Evolutionary conservation across 306 rosid genomes (phyloP), one percentile per base, ranked within the genome.

Genomic region (Rosa persica): DNA sequence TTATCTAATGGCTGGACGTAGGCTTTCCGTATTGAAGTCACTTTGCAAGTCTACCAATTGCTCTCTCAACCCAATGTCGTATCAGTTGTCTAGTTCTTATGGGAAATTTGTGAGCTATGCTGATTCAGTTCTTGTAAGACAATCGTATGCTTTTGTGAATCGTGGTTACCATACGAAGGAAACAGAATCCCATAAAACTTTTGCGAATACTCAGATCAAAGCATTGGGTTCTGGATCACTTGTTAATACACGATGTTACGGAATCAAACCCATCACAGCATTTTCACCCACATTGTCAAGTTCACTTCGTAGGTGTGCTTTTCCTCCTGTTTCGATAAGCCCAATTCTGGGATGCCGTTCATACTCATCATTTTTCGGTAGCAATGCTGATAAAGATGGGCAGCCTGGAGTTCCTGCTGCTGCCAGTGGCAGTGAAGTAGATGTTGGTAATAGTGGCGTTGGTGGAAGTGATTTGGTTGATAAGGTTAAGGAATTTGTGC

Each of bases 401-500:
- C 85, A 79, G 13, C 44, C 66, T 20, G 87, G 83, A 81, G 86
- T 89, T 71, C 54, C 84, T 6, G 81, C 89, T 36, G 86, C 85
- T 65, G 82, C 94, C 78, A 85, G 88, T 86, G 85, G 66, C 15
- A 60, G 85, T 75, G 89, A 74, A 72, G 68, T 77, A 75, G 89
- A 80, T 80, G 65, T 75, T 17, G 36, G 83, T 68, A 78, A 71
- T 60, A 78, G 78, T 74, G 82, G 87, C 2, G 73, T 76, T 74
- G 68, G 62, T 73, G 88, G 51, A 49, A 81, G 86, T 84, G 91
- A 89, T 61, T 89, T 66, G 93, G 73, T 80, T 55, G 93, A 84
- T 75, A 91, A 76, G 83, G 79, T 85, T 65, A 84, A 82, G 75
- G 96, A 87, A 79, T 70, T 77, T 11, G 91, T 90, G 93, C 90